Conservation (phyloP, 2,329 filamentous ascomycete species). For the Aspergillus sp. region DNA sequence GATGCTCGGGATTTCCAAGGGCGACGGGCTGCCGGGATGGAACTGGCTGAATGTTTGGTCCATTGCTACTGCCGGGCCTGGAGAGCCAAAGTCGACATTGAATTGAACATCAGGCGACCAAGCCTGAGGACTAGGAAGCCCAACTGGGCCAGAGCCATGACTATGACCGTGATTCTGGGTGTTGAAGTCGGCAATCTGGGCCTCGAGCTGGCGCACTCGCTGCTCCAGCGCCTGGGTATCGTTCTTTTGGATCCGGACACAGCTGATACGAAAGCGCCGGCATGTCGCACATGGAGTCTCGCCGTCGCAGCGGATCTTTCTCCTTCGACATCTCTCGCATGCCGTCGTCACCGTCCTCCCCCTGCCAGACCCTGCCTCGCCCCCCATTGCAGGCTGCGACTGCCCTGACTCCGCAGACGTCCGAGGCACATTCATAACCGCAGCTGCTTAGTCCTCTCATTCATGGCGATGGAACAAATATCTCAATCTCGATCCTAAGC, state of each 20-base stretch:
- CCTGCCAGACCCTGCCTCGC: conserved; percentile 7
- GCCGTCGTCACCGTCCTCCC: conserved; percentile 11
- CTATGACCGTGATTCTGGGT: neutral
- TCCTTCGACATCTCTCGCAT: conserved; percentile 16
- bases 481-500: neutral
- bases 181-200: conserved; percentile 13
- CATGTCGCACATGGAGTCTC: conserved; percentile 18
- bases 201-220: conserved; percentile 14
- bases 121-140: neutral
- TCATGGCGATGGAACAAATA: conserved; percentile 6
- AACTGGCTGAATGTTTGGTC: neutral
- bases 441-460: neutral
- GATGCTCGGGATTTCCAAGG: conserved; percentile 13
- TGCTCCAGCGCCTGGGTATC: conserved; percentile 13
- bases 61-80: neutral
- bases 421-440: conserved; percentile 12
- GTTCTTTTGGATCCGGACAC: conserved; percentile 13
- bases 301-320: conserved; percentile 20
- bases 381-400: conserved; percentile 1
- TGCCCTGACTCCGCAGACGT: conserved; percentile 3
- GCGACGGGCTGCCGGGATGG: neutral
- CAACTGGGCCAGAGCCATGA: neutral
- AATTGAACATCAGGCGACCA: neutral
- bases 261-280: conserved; percentile 14
- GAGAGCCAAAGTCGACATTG: neutral